Evolutionary conservation across 768 basidiomycete species (phyloP), one percentile per base, ranked within the genome.

Genomic region (Tephrocybe rancida): DNA sequence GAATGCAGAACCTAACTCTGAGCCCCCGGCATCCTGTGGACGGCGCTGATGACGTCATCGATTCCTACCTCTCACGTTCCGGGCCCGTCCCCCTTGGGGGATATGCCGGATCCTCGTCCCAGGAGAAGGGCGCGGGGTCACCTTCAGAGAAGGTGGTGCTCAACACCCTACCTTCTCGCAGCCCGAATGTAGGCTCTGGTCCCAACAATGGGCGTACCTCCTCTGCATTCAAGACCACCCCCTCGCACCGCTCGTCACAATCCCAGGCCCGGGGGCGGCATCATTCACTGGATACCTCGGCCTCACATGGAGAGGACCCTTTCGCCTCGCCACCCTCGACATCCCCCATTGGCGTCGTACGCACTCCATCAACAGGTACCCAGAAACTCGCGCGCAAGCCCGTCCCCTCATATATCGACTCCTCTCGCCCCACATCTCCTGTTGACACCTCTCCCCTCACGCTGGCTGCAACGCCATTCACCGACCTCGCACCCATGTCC

Each of bases 381-480:
- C n/a, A 19, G 29, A 54, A 50, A 29, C 55, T 57, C 13, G 29
- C 55, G n/a, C 57, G 63, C 26, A 64, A 64, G 44, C 61, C 63
- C 11, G 63, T 64, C 4, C 63, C 63, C 3, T 59, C 47, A 1
- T 64, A 64, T 38, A 21, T 39, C 7, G 50, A 43, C 25, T 43
- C 50, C 24, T 48, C 45, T 8, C 29, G 49, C 30, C 21, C 38
- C 14, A 52, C 42, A 22, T 52, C 49, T 5, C 42, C 52, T 14
- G 29, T 51, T 26, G 30, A n/a, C 41, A 5, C 39, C 53, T 24
- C 37, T 21, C 18, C 24, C 26, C 29, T 24, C 19, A 18, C 25
- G n/a, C n/a, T 48, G 18, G 19, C 52, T 24, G 14, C 48, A 6
- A 19, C 48, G 3, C 55, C 57, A 22, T 43, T 32, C 8, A 16